phyloP scores from a whole-genome alignment of 2,329 filamentous ascomycete genomes.

The Alternaria conjuncta region DNA sequence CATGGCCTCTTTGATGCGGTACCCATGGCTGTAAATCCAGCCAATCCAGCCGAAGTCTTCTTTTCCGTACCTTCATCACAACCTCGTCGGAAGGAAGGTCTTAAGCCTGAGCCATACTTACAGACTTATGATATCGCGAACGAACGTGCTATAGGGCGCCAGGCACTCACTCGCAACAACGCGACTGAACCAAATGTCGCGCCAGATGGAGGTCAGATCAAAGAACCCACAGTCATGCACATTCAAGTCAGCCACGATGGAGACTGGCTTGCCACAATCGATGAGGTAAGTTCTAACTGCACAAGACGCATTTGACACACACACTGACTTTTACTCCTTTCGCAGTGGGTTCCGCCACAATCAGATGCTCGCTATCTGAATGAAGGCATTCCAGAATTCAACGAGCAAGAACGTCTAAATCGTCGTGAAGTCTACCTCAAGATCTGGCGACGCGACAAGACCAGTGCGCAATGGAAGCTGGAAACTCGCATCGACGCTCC shows the following conservation, averaged over 20 bases:
- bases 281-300: conserved; percentile 59
- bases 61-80: conserved; percentile 61
- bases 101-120: conserved; percentile 65
- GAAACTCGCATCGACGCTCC: conserved; percentile 84
- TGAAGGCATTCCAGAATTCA: conserved; percentile 49
- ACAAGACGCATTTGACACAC: background rate
- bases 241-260: conserved; percentile 81
- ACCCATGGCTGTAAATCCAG: conserved; percentile 52
- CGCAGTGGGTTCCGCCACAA: conserved; percentile 73
- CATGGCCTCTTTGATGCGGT: conserved; percentile 34
- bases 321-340: background rate
- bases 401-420: conserved; percentile 54
- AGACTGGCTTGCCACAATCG: conserved; percentile 87
- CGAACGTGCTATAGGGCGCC: conserved; percentile 79
- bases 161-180: conserved; percentile 88
- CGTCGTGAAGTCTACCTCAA: conserved; percentile 81
- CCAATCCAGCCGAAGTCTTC: conserved; percentile 50
- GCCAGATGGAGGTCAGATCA: conserved; percentile 72
- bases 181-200: conserved; percentile 80
- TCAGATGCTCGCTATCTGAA: conserved; percentile 69
- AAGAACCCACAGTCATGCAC: conserved; percentile 78
- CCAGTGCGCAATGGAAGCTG: conserved; percentile 69
- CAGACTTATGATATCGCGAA: conserved; percentile 88
- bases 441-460: conserved; percentile 78
- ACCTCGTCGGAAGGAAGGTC: conserved; percentile 40